These are phyloP conservation scores for Coemansia reversa DNA, from an alignment of 192 early-diverging fungal species.

Conservation along the genomic window DNA sequence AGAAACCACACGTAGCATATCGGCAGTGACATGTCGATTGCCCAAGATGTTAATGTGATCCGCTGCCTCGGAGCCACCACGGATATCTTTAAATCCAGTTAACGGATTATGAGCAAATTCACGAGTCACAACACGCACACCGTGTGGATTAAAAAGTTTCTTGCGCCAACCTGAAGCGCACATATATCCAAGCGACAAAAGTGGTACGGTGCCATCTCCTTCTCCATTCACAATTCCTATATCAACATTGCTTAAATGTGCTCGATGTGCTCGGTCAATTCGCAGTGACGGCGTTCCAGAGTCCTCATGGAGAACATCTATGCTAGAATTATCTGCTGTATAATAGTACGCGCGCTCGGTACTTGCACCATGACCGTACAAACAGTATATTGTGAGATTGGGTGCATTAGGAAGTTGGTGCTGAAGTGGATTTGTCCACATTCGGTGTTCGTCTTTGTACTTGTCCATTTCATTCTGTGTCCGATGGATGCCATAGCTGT, in stretches of 20 bases:
- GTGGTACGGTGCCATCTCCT: constrained; percentile 87
- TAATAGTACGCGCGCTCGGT: constrained; percentile 89
- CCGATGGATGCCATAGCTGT: constrained; percentile 65
- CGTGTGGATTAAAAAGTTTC: constrained; percentile 76
- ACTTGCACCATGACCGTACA: constrained; percentile 76
- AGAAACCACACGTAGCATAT: constrained; percentile 58
- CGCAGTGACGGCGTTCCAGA: constrained; percentile 24
- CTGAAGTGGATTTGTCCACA: constrained; percentile 81
- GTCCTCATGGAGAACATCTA: constrained; percentile 19
- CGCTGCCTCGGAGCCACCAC: constrained; percentile 71
- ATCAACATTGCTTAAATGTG: constrained; percentile 55
- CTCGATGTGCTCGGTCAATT: constrained; percentile 32
- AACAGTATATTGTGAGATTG: constrained; percentile 74
- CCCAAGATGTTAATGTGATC: constrained; percentile 91
- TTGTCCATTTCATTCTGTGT: constrained; percentile 61
- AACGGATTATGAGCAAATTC: constrained; percentile 66
- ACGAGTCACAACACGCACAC: constrained; percentile 65
- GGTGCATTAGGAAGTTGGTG: constrained; percentile 69
- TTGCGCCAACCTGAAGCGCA: constrained; percentile 80
- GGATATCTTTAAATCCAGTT: constrained; percentile 61
- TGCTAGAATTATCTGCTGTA: constrained; percentile 27
- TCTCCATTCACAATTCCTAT: constrained; percentile 65
- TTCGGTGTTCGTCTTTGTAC: constrained; percentile 59
- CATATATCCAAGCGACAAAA: constrained; percentile 87
- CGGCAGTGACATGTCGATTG: constrained; percentile 66